These are phyloP conservation scores for Candida vaughaniae DNA, from an alignment of 805 yeast genomes.

Conservation along the genomic window DNA sequence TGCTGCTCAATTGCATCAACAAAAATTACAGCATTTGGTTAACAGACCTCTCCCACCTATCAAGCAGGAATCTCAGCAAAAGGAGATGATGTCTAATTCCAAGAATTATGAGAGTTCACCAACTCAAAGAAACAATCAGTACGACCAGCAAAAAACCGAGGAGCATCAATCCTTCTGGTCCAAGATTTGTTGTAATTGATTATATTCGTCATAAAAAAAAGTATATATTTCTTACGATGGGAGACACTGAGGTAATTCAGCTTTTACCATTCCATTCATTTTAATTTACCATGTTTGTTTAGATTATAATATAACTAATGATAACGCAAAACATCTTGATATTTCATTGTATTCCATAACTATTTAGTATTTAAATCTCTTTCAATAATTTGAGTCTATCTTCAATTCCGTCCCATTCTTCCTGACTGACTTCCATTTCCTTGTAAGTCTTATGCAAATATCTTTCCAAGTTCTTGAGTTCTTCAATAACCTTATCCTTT, in stretches of 20 bases:
- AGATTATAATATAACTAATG: constrained; percentile 5
- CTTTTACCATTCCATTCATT: constrained; percentile 1
- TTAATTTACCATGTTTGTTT: constrained; percentile 6
- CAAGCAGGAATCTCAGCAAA: constrained; percentile 32
- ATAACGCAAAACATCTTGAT: constrained; percentile 3
- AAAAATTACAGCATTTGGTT: constrained; percentile 47
- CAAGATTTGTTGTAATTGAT: constrained; percentile 38
- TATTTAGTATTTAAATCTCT: not conserved
- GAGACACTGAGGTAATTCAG: too few relatives aligned
- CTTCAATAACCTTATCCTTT: constrained; percentile 21
- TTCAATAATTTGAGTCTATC: constrained; percentile 1
- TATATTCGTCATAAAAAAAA: too few relatives aligned
- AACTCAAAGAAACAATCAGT: constrained; percentile 20
- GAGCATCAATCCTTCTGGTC: constrained; percentile 43
- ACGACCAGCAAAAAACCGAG: constrained; percentile 41
- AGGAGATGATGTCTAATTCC: constrained; percentile 7
- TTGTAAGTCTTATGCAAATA: constrained; percentile 23
- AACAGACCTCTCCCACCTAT: constrained; percentile 49
- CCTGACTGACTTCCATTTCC: constrained; percentile 25
- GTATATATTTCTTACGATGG: constrained; percentile 3
- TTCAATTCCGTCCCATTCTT: constrained; percentile 3
- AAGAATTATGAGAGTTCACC: constrained; percentile 23
- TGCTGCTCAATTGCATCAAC: constrained; percentile 50
- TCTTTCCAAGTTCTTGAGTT: constrained; percentile 21
- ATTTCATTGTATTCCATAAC: not conserved